Evolutionary conservation across 192 early-diverging fungal genomes (phyloP).

Genomic region (Coemansia brasiliensis): DNA sequence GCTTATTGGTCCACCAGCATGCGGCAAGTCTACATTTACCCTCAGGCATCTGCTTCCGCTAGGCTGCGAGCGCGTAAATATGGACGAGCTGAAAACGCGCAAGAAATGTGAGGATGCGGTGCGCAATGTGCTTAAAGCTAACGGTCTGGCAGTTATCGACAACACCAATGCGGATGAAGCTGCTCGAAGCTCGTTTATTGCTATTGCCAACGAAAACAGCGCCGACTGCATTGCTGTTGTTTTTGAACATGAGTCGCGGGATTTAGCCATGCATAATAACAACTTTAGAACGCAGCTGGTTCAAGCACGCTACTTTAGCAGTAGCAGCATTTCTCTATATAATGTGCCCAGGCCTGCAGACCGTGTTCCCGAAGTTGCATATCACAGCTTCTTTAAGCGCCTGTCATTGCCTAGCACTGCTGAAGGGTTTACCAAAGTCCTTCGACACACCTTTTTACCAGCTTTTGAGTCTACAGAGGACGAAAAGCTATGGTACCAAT

Average conservation of each 20-base stretch:
- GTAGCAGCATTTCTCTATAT: neutral
- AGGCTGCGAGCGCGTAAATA: conserved; percentile 75
- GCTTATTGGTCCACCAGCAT: conserved; percentile 79
- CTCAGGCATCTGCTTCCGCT: conserved; percentile 60
- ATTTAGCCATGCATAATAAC: conserved; percentile 80
- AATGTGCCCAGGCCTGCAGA: conserved; percentile 10
- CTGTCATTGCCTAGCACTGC: conserved; percentile 15
- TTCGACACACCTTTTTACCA: conserved; percentile 33
- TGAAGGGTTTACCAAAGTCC: conserved; percentile 29
- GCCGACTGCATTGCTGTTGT: conserved; percentile 27
- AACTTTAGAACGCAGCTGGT: conserved; percentile 59
- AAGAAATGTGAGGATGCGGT: conserved; percentile 71
- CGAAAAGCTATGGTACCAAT: conserved; percentile 41
- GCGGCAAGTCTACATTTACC: conserved; percentile 81
- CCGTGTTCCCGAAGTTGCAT: conserved; percentile 41
- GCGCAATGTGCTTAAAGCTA: conserved; percentile 54
- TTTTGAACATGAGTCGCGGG: conserved; percentile 66
- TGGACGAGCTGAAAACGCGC: conserved; percentile 76
- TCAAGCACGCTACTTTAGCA: conserved; percentile 34
- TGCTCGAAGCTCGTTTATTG: conserved; percentile 65
- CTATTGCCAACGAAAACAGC: conserved; percentile 55
- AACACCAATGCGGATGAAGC: conserved; percentile 74
- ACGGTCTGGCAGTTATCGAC: conserved; percentile 72
- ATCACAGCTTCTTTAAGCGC: conserved; percentile 45
- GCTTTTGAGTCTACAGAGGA: conserved; percentile 23